phyloP scores from a whole-genome alignment of 179 eudicot genomes.

The Beta macrorhiza region DNA sequence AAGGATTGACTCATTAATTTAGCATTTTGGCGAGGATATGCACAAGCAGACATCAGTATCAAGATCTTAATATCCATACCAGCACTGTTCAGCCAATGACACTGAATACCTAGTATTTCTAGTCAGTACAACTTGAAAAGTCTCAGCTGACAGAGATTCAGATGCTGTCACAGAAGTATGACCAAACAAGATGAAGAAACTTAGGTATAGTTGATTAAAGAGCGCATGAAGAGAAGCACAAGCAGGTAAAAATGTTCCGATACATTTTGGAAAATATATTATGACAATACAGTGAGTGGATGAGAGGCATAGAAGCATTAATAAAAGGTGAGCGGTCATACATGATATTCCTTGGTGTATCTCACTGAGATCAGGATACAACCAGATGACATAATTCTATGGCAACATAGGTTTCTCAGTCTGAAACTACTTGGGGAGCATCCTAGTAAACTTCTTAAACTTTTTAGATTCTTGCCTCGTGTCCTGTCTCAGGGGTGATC shows the following conservation, averaged over 20 bases:
- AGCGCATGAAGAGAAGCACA: background rate
- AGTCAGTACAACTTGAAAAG: too few species aligned
- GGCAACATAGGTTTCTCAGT: background rate
- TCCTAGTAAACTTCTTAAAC: background rate
- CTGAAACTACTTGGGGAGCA: background rate
- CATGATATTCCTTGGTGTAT: background rate
- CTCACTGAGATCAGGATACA: background rate
- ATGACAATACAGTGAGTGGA: background rate
- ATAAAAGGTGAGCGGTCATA: background rate
- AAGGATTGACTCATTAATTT: background rate
- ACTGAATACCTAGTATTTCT: background rate
- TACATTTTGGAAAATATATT: background rate
- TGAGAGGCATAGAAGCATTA: background rate
- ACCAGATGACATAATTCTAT: background rate
- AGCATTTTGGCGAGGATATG: background rate
- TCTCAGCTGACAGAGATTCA: background rate
- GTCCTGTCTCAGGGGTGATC: background rate
- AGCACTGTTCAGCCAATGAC: background rate
- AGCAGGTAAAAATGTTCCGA: background rate
- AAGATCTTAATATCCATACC: constrained; percentile 4
- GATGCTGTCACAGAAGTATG: background rate
- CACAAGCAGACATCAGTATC: background rate
- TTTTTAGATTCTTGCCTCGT: background rate
- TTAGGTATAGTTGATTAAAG: background rate
- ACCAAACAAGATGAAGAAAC: constrained; percentile 2